Conservation (phyloP, 495 filamentous ascomycete species). For the Hypoxylon subgilvum region DNA sequence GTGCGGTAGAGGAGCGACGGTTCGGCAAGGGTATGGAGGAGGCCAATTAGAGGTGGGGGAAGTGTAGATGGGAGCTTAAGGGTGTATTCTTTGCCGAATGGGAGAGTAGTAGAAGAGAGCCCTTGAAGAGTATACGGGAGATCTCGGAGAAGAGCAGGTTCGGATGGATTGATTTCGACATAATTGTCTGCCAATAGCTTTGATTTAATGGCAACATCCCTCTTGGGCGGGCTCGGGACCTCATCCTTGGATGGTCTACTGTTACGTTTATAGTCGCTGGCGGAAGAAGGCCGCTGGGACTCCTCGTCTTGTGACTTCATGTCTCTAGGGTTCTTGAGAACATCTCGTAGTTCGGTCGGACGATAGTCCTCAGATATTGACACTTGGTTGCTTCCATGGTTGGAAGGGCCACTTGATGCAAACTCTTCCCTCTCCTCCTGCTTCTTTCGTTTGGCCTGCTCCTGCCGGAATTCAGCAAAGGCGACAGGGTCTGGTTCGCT, state of each 20-base stretch:
- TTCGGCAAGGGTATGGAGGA: conserved; percentile 89
- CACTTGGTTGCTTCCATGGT: conserved; percentile 29
- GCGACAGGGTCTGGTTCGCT: conserved; percentile 47
- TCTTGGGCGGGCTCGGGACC: conserved; percentile 19
- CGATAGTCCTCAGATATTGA: conserved; percentile 28
- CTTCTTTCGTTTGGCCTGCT: conserved; percentile 33
- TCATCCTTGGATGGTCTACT: conserved; percentile 32
- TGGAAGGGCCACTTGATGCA: conserved; percentile 34
- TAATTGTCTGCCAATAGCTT: conserved; percentile 59
- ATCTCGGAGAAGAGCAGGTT: conserved; percentile 82
- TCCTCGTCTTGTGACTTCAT: conserved; percentile 36
- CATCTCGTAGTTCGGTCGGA: conserved; percentile 42
- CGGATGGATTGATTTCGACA: conserved; percentile 59
- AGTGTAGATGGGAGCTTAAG: conserved; percentile 78
- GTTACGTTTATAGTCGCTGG: conserved; percentile 32
- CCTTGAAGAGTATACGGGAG: conserved; percentile 95
- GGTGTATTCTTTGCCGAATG: conserved; percentile 68
- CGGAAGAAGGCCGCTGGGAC: conserved; percentile 27
- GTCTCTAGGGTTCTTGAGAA: conserved; percentile 40
- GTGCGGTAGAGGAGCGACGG: conserved; percentile 87
- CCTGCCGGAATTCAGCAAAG: conserved; percentile 42
- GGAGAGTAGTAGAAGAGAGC: conserved; percentile 81
- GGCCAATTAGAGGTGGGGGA: conserved; percentile 81
- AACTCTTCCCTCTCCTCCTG: conserved; percentile 35
- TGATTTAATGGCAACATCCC: conserved; percentile 59